A percentile compares a stretch with the other conserved stretches of the same genome.
Evolutionary conservation across 331 rosid species (phyloP).

Genomic region (Quercus phellos): DNA sequence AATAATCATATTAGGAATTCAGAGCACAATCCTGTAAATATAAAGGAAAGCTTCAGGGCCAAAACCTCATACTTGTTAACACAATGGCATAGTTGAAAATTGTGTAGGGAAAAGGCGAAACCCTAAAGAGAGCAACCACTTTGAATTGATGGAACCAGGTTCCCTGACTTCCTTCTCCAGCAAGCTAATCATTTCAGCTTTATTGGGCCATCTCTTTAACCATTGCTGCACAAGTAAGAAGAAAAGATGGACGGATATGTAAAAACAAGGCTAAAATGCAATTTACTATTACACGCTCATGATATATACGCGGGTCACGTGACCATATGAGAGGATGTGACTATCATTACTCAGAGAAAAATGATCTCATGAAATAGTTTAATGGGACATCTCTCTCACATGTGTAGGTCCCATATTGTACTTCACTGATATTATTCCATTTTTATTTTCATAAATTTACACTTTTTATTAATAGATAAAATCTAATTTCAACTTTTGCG

Average conservation of each 20-base stretch:
- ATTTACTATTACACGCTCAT: too few species aligned
- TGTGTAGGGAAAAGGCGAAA: slow-evolving; percentile 94
- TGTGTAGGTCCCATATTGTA: too few species aligned
- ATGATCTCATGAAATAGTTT: too few species aligned
- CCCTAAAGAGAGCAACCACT: slow-evolving; percentile 81
- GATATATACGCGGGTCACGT: too few species aligned
- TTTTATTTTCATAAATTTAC: too few species aligned
- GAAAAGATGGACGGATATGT: slow-evolving; percentile 5
- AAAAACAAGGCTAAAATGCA: background rate
- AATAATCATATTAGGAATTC: background rate
- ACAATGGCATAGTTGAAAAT: slow-evolving; percentile 90
- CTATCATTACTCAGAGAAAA: too few species aligned
- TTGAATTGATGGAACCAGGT: slow-evolving; percentile 87
- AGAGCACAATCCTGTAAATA: slow-evolving; percentile 67
- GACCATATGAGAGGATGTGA: too few species aligned
- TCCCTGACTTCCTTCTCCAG: slow-evolving; percentile 57
- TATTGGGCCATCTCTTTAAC: slow-evolving; percentile 87
- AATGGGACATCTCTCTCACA: too few species aligned
- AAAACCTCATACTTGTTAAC: slow-evolving; percentile 82
- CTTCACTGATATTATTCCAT: too few species aligned
- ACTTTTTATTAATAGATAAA: too few species aligned
- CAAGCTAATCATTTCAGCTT: slow-evolving; percentile 86
- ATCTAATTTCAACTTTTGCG: too few species aligned
- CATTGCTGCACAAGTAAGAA: slow-evolving; percentile 56
- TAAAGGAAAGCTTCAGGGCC: slow-evolving; percentile 99